Evolutionary conservation across 2,329 filamentous ascomycete species (phyloP), one percentile per base, ranked within the genome.

Genomic region (Rosellinia necatrix): DNA sequence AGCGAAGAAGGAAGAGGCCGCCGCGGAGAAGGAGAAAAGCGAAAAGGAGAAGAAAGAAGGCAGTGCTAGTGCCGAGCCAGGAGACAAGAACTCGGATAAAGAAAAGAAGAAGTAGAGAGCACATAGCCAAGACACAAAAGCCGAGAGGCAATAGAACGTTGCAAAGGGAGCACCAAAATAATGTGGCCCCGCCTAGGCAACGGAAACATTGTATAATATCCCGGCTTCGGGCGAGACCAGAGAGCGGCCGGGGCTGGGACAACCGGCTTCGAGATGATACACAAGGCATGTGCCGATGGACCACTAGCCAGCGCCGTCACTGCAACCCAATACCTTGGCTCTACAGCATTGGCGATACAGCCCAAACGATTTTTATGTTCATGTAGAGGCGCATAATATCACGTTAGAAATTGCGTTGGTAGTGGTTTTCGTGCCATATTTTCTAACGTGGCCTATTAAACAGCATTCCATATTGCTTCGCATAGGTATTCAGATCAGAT

Each of bases 1-100:
- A 67, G 83, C 88, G 69, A 91, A 91, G 78, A 91, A 86, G 57
- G 85, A 85, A 46, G 75, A 80, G 53, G 76, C 74, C 81, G 62
- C 65, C 0, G 64, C 63, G 8, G 66, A 67, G 30, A 75, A 76
- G 53, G 77, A 77, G 57, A 85, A 92, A 70, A 86, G 88, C 44
- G 89, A 89, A 21, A 71, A 70, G 53, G 72, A 74, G 19, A 75
- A 74, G 66, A 74, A 75, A 56, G 72, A 74, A 30, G 60, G 49
- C 21, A 74, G 75, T 58, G 75, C 74, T 52, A 86, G 60, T 30
- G 65, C 69, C 7, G 73, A 74, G 47, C 64, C 73, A 27, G 65
- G 69, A 46, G 72, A 75, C 56, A 70, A 72, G 64, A 63, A 63
- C 29, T 65, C 60, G 47, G 78, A 76, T 60, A 79, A 80, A 70